Conservation (phyloP, 352 stramenopile genomes). For the Phytophthora niederhauseri region DNA sequence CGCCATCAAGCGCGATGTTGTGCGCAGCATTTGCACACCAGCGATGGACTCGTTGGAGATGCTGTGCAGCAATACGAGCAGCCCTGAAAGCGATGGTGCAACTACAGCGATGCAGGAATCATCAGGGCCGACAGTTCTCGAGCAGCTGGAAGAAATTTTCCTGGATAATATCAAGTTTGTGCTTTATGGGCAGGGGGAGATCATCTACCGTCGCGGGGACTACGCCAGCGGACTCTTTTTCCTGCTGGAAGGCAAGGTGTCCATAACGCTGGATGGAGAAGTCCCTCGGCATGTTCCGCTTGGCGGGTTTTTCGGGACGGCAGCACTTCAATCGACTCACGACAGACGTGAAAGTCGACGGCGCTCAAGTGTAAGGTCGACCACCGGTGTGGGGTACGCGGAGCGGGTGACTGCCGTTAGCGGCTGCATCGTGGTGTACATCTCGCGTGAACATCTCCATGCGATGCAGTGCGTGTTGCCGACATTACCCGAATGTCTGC, state of each 20-base stretch:
- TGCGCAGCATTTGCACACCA: slow-evolving; percentile 59
- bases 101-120: slow-evolving; percentile 2
- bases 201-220: slow-evolving; percentile 61
- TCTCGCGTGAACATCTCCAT: slow-evolving; percentile 52
- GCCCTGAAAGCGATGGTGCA: neutral
- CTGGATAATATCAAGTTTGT: slow-evolving; percentile 65
- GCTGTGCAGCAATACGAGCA: slow-evolving; percentile 25
- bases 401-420: slow-evolving; percentile 56
- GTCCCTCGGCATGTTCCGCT: slow-evolving; percentile 39
- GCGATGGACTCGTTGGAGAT: slow-evolving; percentile 51
- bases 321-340: slow-evolving; percentile 31
- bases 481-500: slow-evolving; percentile 34
- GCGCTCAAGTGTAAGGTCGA: slow-evolving; percentile 10
- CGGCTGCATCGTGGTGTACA: slow-evolving; percentile 58
- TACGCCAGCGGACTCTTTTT: slow-evolving; percentile 60
- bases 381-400: slow-evolving; percentile 31
- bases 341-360: slow-evolving; percentile 15
- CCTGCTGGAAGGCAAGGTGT: slow-evolving; percentile 54
- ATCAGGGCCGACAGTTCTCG: slow-evolving; percentile 13
- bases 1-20: slow-evolving; percentile 63
- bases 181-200: slow-evolving; percentile 63
- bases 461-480: slow-evolving; percentile 44
- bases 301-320: slow-evolving; percentile 56
- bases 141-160: slow-evolving; percentile 52
- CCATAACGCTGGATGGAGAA: slow-evolving; percentile 29